These are phyloP conservation scores for Pisolithus thermaeus DNA, from an alignment of 1,284 basidiomycete genomes.

Conservation along the genomic window DNA sequence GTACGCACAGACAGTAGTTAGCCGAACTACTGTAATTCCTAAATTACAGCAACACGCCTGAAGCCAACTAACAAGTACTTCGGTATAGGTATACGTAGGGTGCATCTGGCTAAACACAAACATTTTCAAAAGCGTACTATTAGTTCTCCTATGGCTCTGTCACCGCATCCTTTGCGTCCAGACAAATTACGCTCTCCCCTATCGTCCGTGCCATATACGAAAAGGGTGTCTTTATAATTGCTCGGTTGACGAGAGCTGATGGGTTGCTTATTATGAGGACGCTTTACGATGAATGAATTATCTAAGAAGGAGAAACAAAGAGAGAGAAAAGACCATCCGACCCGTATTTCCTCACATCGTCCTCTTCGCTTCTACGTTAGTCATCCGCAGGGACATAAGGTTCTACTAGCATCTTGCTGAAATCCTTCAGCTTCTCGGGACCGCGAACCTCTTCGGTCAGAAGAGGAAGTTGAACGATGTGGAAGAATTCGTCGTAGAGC, in stretches of 20 bases:
- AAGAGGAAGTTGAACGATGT: conserved; percentile 88
- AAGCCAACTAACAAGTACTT: too few relatives aligned
- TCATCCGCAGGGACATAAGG: conserved; percentile 40
- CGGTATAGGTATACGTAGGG: too few relatives aligned
- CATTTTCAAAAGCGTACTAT: too few relatives aligned
- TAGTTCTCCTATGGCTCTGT: too few relatives aligned
- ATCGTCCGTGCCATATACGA: conserved; percentile 78
- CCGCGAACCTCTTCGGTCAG: conserved; percentile 97
- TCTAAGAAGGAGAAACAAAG: too few relatives aligned
- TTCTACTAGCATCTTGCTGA: conserved; percentile 80
- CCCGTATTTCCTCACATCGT: too few relatives aligned
- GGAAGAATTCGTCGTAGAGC: conserved; percentile 96
- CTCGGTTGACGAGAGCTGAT: conserved; percentile 73
- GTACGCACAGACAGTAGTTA: too few relatives aligned
- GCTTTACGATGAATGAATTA: too few relatives aligned
- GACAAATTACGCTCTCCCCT: conserved; percentile 83
- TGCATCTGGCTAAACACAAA: too few relatives aligned
- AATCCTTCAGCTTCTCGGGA: conserved; percentile 86
- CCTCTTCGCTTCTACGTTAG: conserved; percentile 1
- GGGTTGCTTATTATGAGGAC: conserved; percentile 28
- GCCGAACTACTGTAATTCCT: too few relatives aligned
- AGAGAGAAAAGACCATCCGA: too few relatives aligned
- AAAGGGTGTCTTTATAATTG: conserved; percentile 66
- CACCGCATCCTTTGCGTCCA: conserved; percentile 54
- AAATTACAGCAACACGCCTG: too few relatives aligned